These are phyloP conservation scores for Aureobasidium sp. DNA, from an alignment of 2,329 filamentous ascomycete species.

Conservation along the genomic window DNA sequence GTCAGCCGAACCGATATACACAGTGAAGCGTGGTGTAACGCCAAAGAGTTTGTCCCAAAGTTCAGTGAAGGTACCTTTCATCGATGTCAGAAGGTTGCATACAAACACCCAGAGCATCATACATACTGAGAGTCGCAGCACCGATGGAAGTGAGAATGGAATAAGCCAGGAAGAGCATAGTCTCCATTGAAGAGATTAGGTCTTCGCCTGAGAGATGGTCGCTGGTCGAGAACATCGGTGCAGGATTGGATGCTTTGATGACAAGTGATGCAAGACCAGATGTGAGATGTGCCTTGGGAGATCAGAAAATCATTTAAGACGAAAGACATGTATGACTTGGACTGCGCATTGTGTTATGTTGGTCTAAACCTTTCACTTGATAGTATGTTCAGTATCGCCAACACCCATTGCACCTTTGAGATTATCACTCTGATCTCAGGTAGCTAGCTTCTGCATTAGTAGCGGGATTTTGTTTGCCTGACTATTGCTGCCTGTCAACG, in stretches of 20 bases:
- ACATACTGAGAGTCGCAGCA: background rate
- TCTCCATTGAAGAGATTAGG: background rate
- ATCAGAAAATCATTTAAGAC: background rate
- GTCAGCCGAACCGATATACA: background rate
- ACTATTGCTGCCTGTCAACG: too few species aligned
- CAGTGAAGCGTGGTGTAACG: background rate
- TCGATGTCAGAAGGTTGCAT: background rate
- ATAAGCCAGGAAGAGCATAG: background rate
- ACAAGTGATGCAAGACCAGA: background rate
- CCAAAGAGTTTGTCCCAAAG: background rate
- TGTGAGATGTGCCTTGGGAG: background rate
- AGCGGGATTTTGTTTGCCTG: background rate
- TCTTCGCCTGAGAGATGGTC: background rate
- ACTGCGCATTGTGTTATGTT: background rate
- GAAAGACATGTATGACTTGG: background rate
- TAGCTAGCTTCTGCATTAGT: background rate
- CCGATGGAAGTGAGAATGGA: background rate
- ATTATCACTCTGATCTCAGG: background rate
- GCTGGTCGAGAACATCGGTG: background rate
- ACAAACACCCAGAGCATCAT: background rate
- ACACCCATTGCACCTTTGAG: background rate
- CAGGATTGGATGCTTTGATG: background rate
- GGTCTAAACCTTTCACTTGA: background rate
- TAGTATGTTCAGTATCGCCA: background rate
- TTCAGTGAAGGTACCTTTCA: background rate